Base-by-base conservation (phyloP, 2,329 filamentous ascomycete species). In the Aspergillus nomiae region DNA sequence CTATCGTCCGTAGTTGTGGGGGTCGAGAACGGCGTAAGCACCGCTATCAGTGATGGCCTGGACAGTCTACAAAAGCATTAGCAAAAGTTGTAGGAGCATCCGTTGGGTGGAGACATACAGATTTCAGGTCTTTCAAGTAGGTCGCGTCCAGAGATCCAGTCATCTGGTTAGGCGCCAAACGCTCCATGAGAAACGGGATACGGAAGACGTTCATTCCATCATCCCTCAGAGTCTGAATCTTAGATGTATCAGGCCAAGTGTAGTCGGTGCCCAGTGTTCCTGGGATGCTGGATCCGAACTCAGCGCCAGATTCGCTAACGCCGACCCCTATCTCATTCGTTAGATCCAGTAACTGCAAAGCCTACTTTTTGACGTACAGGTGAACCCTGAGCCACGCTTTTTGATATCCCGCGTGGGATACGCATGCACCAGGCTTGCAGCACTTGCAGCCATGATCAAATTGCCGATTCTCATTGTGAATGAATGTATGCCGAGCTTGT, bases 261-360 rank as follows among this genome's bases (percentile, higher is more conserved):
- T 86, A 91, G 69, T 91, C 84, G 9, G 76, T 88, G 65, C 84
- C 84, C 69, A 85, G 57, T 4, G 38, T 56, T 32, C 89, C 89
- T 0, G 89, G 88, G 56, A 86, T 81, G 41, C 77, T 82, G n/a
- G 70, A 76, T 28, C 88, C 89, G 62, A 91, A 91, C 73, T 91
- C 89, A 53, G 86, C 87, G 53, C 87, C 86, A n/a, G 85, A 84
- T 71, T 88, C 82, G 67, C 84, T 85, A 68, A 83, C 74, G 4
- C 83, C 83, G 54, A 84, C 80, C 72, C 74, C 74, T 75, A 46
- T 14, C 10, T n/a, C 28, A 51, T 51, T 4, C 16, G 16, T 21
- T 54, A 54, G 48, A n/a, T 9, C 10, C 21, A 19, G 21, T 32
- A 24, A 28, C 14, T 24, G 14, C 1, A 24, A 3, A 9, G 9